Evolutionary conservation across 345 rosid species (phyloP).

Genomic region (Populus simonii): DNA sequence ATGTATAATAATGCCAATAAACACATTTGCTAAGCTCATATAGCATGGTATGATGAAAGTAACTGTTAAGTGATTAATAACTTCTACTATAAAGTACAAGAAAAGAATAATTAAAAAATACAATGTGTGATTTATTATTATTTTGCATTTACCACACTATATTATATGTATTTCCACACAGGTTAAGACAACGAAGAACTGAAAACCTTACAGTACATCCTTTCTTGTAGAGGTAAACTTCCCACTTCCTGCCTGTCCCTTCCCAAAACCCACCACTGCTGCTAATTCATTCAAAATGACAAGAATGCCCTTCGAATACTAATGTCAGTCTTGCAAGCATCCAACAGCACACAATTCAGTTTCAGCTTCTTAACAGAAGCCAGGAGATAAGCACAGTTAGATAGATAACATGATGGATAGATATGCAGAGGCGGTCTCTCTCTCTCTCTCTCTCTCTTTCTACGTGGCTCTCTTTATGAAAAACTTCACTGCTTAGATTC

Average conservation of each 20-base stretch:
- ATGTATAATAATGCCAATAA: background rate
- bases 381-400: conserved; percentile 11
- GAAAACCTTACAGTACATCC: too few species aligned
- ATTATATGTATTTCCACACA: too few species aligned
- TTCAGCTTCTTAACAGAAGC: conserved; percentile 10
- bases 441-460: background rate
- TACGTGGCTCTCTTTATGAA: background rate
- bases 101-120: background rate
- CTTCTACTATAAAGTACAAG: background rate
- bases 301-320: conserved; percentile 15
- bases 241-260: too few species aligned
- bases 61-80: background rate
- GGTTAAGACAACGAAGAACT: too few species aligned
- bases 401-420: background rate
- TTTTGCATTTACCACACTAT: background rate
- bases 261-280: too few species aligned
- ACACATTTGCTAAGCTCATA: background rate
- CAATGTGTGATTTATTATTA: background rate
- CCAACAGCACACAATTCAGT: conserved; percentile 5
- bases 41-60: background rate
- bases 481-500: conserved; percentile 1
- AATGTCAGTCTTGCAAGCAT: conserved; percentile 24
- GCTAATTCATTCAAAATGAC: background rate
- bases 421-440: background rate
- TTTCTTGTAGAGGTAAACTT: too few species aligned